Base-by-base conservation (phyloP, 352 stramenopile genomes). In the Pythium volutum region DNA sequence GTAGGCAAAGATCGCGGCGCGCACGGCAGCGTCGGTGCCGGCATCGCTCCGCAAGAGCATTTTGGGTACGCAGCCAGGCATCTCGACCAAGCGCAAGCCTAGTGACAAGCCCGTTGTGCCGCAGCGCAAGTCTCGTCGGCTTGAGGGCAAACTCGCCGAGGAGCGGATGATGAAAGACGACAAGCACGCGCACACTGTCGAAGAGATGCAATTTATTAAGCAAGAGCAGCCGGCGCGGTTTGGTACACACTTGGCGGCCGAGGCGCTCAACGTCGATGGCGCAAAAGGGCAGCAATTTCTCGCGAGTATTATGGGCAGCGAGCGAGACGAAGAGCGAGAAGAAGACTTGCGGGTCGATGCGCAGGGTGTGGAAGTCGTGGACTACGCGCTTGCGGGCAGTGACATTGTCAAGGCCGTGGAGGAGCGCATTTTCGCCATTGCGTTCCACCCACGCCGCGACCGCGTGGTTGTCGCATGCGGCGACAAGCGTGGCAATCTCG, bases 371-470 rank as follows among this genome's bases (percentile, higher is more conserved):
- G 70, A 84, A 5, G 64, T 67, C 0, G 61, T 88, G 20, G 29
- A 49, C 12, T 95, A 92, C 47, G 41, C 62, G 2, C 50, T 96
- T 25, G 46, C 59, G 16, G 60, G 71, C 18, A 47, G 67, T 0
- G 87, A 93, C 70, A 72, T 96, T 4, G 75, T 80, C 38, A 95
- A 96, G 64, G 81, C 84, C 2, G 64, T 77, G 16, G 71, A 84
- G 16, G 76, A 89, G 53, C 79, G 88, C 34, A 76, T 96, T 29
- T 95, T 91, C 48, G 81, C 83, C 5, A 65, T 96, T 26, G 78
- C 76, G 18, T 88, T 95, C 69, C 84, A 91, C 39, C 84, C 84
- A 8, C 79, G 79, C 36, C 53, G 63, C 1, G 77, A 89, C 60
- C 70, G 80, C 29, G 55, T 91, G 3, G 59, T 96, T 4, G 70